phyloP scores from a whole-genome alignment of 1,284 basidiomycete species.

The Cutaneotrichosporon spelunceum region DNA sequence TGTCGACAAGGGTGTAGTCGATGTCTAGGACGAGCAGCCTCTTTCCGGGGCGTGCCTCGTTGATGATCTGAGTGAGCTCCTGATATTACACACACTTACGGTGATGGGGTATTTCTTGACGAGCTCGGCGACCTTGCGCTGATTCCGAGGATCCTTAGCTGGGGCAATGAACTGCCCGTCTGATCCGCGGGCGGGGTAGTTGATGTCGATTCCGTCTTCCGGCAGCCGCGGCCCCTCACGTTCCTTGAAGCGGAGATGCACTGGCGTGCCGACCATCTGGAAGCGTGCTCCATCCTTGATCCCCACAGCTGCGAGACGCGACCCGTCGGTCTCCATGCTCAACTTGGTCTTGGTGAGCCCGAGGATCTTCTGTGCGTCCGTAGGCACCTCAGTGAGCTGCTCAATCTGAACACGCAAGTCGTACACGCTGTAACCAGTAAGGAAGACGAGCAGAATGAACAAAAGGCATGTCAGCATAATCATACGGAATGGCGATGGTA shows the following conservation, averaged over 20 bases:
- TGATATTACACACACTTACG: slow-evolving; percentile 26
- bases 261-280: slow-evolving; percentile 73
- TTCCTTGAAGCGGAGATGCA: slow-evolving; percentile 78
- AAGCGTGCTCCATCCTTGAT: slow-evolving; percentile 69
- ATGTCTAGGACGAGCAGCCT: slow-evolving; percentile 79
- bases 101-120: slow-evolving; percentile 60
- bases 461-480: not conserved
- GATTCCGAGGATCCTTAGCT: slow-evolving; percentile 69
- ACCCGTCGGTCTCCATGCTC: slow-evolving; percentile 63
- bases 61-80: slow-evolving; percentile 59
- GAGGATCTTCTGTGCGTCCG: slow-evolving; percentile 82
- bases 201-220: slow-evolving; percentile 77
- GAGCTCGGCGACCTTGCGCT: slow-evolving; percentile 70
- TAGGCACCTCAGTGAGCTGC: slow-evolving; percentile 72
- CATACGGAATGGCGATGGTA: not conserved
- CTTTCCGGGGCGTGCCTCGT: slow-evolving; percentile 70
- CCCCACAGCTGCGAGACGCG: slow-evolving; percentile 49
- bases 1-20: slow-evolving; percentile 84
- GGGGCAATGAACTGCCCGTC: slow-evolving; percentile 61
- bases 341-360: slow-evolving; percentile 65
- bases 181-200: slow-evolving; percentile 57
- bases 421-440: slow-evolving; percentile 39
- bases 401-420: slow-evolving; percentile 56
- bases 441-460: not conserved
- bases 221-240: slow-evolving; percentile 44